Conservation (phyloP, 306 rosid genomes). For the Prunus salicina region DNA sequence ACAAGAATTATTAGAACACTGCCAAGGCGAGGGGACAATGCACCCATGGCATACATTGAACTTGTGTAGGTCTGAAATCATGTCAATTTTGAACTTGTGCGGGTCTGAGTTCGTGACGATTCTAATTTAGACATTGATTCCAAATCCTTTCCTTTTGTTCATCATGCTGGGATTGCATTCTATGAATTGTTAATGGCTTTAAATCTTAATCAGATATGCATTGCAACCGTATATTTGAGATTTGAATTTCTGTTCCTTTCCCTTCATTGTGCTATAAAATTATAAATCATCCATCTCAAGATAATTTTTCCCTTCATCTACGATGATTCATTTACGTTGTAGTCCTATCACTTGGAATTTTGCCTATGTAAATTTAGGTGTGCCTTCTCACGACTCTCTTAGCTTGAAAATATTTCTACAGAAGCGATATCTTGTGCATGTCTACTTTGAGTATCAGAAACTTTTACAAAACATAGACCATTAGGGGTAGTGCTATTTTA, state of each 20-base stretch:
- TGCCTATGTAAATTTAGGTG: not conserved
- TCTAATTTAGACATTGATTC: not conserved
- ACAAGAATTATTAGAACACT: conserved; percentile 81
- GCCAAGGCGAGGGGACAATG: conserved; percentile 94
- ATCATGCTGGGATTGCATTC: not conserved
- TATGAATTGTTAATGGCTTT: not conserved
- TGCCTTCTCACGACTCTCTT: not conserved
- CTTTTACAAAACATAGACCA: too few relatives aligned
- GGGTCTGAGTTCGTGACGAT: conserved; percentile 7
- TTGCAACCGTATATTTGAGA: not conserved
- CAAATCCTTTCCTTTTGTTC: not conserved
- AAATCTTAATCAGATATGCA: not conserved
- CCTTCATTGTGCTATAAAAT: not conserved
- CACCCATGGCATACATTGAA: conserved; percentile 96
- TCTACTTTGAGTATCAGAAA: not conserved
- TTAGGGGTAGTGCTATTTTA: not conserved
- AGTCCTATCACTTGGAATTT: not conserved
- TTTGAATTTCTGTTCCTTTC: not conserved
- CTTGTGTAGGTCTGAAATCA: conserved; percentile 53
- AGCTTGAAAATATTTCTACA: not conserved
- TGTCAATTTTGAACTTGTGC: not conserved
- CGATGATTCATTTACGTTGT: not conserved
- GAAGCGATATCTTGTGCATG: not conserved
- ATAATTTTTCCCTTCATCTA: not conserved
- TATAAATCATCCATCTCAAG: not conserved